These are phyloP conservation scores for Ogataea salicorniae DNA, from an alignment of 805 yeast genomes.

Conservation along the genomic window DNA sequence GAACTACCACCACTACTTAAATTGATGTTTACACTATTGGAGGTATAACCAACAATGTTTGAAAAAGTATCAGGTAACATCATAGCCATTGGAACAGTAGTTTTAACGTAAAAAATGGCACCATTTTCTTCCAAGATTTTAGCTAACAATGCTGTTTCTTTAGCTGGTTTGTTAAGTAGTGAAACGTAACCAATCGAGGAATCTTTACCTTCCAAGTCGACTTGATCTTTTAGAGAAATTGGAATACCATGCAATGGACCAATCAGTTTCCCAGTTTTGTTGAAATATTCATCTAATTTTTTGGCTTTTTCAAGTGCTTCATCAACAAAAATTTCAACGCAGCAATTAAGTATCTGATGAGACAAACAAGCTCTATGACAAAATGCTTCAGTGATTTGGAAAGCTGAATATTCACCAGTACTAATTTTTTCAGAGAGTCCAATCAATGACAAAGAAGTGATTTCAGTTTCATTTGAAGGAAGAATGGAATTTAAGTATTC, in stretches of 20 bases:
- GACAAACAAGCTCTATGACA: constrained; percentile 45
- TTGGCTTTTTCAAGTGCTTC: constrained; percentile 45
- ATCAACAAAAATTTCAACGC: constrained; percentile 40
- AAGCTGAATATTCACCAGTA: constrained; percentile 34
- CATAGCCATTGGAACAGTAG: constrained; percentile 30
- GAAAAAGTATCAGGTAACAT: constrained; percentile 33
- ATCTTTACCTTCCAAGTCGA: constrained; percentile 43
- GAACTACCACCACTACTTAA: constrained; percentile 33
- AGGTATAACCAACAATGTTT: constrained; percentile 29
- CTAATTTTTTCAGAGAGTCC: constrained; percentile 33
- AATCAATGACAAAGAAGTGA: constrained; percentile 37
- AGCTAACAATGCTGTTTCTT: constrained; percentile 36
- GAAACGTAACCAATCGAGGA: constrained; percentile 48
- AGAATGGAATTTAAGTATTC: constrained; percentile 30
- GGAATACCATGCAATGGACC: constrained; percentile 65
- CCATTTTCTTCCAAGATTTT: constrained; percentile 44
- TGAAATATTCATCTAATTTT: constrained; percentile 46
- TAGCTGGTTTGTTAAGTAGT: constrained; percentile 36
- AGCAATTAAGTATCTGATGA: constrained; percentile 46
- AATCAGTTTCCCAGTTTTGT: constrained; percentile 40
- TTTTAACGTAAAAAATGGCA: constrained; percentile 49
- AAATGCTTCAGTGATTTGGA: constrained; percentile 41
- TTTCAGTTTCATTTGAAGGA: constrained; percentile 32
- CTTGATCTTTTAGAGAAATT: constrained; percentile 57
- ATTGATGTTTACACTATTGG: constrained; percentile 29